phyloP scores from a whole-genome alignment of 108 stramenopile species.

The Pseudonitzschia multiseries region DNA sequence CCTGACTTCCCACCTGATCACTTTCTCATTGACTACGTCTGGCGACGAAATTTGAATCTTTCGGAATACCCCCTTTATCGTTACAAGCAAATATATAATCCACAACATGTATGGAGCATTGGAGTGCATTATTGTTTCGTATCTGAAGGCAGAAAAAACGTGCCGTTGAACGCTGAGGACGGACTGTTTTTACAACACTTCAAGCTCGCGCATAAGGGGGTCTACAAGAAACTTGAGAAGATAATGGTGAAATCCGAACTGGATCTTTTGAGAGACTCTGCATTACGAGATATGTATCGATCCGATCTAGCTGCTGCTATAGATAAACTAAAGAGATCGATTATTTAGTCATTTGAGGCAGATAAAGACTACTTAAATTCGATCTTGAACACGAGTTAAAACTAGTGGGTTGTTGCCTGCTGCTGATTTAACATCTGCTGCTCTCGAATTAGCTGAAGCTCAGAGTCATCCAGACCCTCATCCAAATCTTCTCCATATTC shows the following conservation, averaged over 20 bases:
- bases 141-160: not conserved
- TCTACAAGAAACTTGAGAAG: slow-evolving; percentile 9
- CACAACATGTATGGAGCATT: slow-evolving; percentile 1
- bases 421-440: slow-evolving; percentile 36
- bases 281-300: slow-evolving; percentile 10
- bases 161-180: not conserved
- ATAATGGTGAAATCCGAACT: slow-evolving; percentile 4
- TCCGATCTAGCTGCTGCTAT: slow-evolving; percentile 2
- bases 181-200: not conserved
- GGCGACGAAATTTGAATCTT: slow-evolving; percentile 10
- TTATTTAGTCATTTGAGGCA: too few relatives aligned
- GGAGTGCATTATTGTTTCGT: slow-evolving; percentile 6
- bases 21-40: slow-evolving; percentile 8
- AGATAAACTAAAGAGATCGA: not conserved
- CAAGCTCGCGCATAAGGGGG: slow-evolving; percentile 13
- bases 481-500: slow-evolving; percentile 68
- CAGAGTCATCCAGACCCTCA: slow-evolving; percentile 44
- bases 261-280: slow-evolving; percentile 5
- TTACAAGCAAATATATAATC: slow-evolving; percentile 8
- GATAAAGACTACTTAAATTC: not conserved
- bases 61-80: slow-evolving; percentile 8
- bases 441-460: slow-evolving; percentile 41
- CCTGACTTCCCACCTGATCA: not conserved
- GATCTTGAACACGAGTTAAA: not conserved
- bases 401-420: slow-evolving; percentile 26